phyloP scores from a whole-genome alignment of 2,329 filamentous ascomycete species.

The Alternaria angustiovoidea region DNA sequence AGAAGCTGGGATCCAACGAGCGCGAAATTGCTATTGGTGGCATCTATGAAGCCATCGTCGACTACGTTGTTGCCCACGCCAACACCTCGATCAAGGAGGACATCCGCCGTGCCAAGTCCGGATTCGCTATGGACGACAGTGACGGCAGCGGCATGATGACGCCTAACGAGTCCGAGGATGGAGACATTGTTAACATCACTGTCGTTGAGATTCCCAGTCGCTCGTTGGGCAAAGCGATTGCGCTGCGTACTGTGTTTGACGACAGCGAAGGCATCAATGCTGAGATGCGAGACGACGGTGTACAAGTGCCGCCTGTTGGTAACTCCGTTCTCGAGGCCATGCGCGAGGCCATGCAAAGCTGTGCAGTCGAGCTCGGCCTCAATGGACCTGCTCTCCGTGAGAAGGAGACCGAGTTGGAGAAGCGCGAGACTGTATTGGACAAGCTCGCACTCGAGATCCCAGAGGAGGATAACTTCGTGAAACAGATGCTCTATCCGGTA shows the following conservation, averaged over 20 bases:
- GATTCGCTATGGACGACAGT: constrained; percentile 72
- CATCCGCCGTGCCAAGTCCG: constrained; percentile 71
- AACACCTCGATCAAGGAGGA: constrained; percentile 84
- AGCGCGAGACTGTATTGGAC: constrained; percentile 82
- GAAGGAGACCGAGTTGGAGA: constrained; percentile 80
- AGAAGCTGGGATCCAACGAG: constrained; percentile 84
- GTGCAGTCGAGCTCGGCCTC: constrained; percentile 80
- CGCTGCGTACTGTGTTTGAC: constrained; percentile 90
- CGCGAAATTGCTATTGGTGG: constrained; percentile 82
- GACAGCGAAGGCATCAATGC: constrained; percentile 91
- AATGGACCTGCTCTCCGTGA: constrained; percentile 73
- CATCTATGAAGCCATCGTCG: constrained; percentile 91
- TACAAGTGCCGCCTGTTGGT: constrained; percentile 76
- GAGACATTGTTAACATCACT: constrained; percentile 87
- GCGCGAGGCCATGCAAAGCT: constrained; percentile 79
- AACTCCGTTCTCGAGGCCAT: constrained; percentile 88
- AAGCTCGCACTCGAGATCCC: constrained; percentile 85
- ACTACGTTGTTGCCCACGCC: constrained; percentile 90
- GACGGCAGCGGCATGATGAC: constrained; percentile 63
- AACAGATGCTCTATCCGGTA: constrained; percentile 80
- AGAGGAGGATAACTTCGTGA: constrained; percentile 82
- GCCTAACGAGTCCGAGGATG: constrained; percentile 72
- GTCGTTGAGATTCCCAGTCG: constrained; percentile 85
- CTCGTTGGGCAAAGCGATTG: constrained; percentile 83
- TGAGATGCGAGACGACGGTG: constrained; percentile 96